Base-by-base conservation (phyloP, 257 asterid genomes). In the Solanum piurae region DNA sequence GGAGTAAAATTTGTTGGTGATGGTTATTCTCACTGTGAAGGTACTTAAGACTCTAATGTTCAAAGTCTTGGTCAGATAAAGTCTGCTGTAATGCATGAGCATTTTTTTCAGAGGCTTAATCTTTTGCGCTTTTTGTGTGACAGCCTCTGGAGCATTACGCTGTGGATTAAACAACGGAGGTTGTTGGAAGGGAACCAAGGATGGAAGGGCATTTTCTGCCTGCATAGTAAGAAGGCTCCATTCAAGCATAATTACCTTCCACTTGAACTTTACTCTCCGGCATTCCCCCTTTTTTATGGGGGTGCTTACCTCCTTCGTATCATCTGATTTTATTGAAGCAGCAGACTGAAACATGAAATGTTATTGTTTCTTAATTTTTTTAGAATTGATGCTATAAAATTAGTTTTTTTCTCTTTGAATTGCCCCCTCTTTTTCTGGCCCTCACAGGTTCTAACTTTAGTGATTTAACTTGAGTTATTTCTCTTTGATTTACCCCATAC, bases 11-110 rank as follows among this genome's bases (percentile, higher is more conserved):
- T 97, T 85, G 83, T 89, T 16, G 99, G 99, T 44, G 99, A 97
- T 92, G 99, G 99, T 86, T 97, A 97, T 89, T 93, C 95, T 83
- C 94, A 92, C 34, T 97, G 99, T 90, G 96, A 93, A 94, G 99
- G 99, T 95, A 93, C 29, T 25, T 64, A 33, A 68, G 33, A 7
- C 40, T 20, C 66, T 58, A 33, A 9, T 75, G 3, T 36, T 73
- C 46, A 55, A 8, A 36, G 11, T 74, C 40, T 40, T 76, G 34
- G 86, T 86, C 37, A 21, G 10, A 46, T 31, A 10, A 71, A 85
- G 14, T 27, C 40, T 27, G 27, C 14, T 46, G 36, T 29, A 31
- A 29, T 46, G 38, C 86, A 82, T 49, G 86, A 49, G 31, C 86
- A 82, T 82, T 29, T 25, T 25, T 66, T 31, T 49, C 44, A 27